Percentiles rank a stretch among this genome's conserved stretches.
phyloP scores from a whole-genome alignment of 352 stramenopile genomes.

The Hyaloperonospora arabidopsidis region DNA sequence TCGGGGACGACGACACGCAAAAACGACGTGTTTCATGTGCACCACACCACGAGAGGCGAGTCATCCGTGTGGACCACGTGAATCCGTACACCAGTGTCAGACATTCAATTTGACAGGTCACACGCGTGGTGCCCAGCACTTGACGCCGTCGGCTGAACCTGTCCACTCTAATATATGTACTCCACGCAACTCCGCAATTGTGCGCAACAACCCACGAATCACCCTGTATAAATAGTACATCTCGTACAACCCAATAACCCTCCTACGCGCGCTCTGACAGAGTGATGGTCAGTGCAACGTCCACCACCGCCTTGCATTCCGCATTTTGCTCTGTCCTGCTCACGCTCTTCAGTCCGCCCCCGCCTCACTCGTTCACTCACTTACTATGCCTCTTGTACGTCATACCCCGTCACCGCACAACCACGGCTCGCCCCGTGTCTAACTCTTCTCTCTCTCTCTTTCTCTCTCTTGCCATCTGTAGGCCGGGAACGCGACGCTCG shows the following conservation, averaged over 20 bases:
- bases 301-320: conserved; percentile 18
- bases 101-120: conserved; percentile 29
- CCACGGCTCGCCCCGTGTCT: too few relatives aligned
- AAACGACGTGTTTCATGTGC: too few relatives aligned
- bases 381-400: conserved; percentile 55
- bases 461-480: conserved; percentile 11
- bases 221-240: conserved; percentile 8
- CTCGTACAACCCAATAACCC: conserved; percentile 10
- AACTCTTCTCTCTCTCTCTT: conserved; percentile 2
- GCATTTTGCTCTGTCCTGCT: conserved; percentile 21
- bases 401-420: not conserved
- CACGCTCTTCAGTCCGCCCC: conserved; percentile 11
- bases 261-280: conserved; percentile 7
- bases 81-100: conserved; percentile 8
- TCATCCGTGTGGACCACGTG: too few relatives aligned
- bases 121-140: conserved; percentile 26
- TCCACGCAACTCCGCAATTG: not conserved
- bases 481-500: conserved; percentile 71
- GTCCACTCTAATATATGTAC: conserved; percentile 8
- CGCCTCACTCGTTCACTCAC: not conserved
- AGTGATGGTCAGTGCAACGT: conserved; percentile 22
- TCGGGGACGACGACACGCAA: not conserved
- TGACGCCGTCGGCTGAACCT: conserved; percentile 20
- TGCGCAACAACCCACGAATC: not conserved
- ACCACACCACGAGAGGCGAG: too few relatives aligned